Conservation (phyloP, 73 alveolate species). For the Effrenium voratum region DNA sequence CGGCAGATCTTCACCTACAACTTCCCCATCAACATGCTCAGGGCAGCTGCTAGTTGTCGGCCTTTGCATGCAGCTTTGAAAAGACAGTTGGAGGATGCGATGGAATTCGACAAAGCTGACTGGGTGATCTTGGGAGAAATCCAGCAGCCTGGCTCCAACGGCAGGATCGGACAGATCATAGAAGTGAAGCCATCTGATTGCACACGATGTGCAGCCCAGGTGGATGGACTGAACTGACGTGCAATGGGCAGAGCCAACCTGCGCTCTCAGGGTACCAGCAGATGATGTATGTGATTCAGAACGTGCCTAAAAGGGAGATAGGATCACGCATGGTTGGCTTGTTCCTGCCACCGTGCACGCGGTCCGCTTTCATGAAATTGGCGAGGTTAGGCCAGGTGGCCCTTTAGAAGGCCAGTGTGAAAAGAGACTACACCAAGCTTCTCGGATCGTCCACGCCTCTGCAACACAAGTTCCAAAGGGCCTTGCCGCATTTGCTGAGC, state of each 20-base stretch:
- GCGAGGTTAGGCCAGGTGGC: background rate
- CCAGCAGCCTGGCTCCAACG: background rate
- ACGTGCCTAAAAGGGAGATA: background rate
- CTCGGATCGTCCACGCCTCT: background rate
- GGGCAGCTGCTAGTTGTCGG: background rate
- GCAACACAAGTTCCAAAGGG: background rate
- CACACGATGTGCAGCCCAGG: background rate
- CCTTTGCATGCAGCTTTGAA: background rate
- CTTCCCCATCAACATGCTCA: constrained; percentile 15
- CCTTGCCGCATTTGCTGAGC: background rate
- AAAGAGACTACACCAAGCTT: too few species aligned
- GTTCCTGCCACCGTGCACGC: background rate
- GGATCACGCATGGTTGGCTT: constrained; percentile 4
- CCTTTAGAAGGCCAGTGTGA: background rate
- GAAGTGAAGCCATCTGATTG: background rate
- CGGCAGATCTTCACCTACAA: background rate
- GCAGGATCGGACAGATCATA: background rate
- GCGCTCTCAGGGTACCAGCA: background rate
- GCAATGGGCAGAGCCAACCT: background rate
- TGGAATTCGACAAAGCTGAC: background rate
- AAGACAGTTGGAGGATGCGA: background rate
- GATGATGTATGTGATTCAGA: background rate
- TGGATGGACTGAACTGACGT: background rate
- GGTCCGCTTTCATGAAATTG: background rate
- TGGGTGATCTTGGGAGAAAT: constrained; percentile 32